These are phyloP conservation scores for Hawksworthiomyces lignivorus DNA, from an alignment of 2,329 filamentous ascomycete species.

Conservation along the genomic window DNA sequence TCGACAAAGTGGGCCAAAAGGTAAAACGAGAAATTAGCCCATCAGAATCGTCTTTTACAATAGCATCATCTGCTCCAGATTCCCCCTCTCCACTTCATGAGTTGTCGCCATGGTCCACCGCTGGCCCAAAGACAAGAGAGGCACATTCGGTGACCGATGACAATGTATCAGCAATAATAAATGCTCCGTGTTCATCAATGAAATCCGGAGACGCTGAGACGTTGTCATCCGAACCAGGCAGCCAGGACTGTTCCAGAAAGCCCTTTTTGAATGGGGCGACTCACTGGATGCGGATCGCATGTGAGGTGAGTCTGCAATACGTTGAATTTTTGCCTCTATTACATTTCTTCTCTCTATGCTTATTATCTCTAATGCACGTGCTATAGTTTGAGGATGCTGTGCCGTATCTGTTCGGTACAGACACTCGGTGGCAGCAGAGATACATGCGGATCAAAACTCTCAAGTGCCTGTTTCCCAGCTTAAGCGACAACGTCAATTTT, in stretches of 20 bases:
- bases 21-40: slow-evolving; percentile 2
- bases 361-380: neutral
- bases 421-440: slow-evolving; percentile 17
- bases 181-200: no score
- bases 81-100: no score
- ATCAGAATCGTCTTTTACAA: no score
- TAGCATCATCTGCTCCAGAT: no score
- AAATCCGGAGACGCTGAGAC: no score
- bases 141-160: no score
- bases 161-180: no score
- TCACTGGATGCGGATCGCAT: slow-evolving; percentile 14
- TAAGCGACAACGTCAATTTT: slow-evolving; percentile 17
- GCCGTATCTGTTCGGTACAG: slow-evolving; percentile 18
- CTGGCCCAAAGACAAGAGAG: no score
- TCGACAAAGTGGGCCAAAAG: neutral
- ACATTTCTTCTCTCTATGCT: neutral
- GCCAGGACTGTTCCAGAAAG: no score
- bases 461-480: slow-evolving; percentile 15
- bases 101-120: no score
- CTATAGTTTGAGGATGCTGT: slow-evolving; percentile 19
- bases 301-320: slow-evolving; percentile 15
- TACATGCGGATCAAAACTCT: slow-evolving; percentile 19
- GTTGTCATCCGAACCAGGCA: no score
- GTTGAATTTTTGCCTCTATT: no score
- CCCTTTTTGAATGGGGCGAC: slow-evolving; percentile 10